Percentiles rank a stretch among this genome's conserved stretches.
Evolutionary conservation across 2,329 filamentous ascomycete species (phyloP).

Genomic region (Colletotrichum noveboracense): DNA sequence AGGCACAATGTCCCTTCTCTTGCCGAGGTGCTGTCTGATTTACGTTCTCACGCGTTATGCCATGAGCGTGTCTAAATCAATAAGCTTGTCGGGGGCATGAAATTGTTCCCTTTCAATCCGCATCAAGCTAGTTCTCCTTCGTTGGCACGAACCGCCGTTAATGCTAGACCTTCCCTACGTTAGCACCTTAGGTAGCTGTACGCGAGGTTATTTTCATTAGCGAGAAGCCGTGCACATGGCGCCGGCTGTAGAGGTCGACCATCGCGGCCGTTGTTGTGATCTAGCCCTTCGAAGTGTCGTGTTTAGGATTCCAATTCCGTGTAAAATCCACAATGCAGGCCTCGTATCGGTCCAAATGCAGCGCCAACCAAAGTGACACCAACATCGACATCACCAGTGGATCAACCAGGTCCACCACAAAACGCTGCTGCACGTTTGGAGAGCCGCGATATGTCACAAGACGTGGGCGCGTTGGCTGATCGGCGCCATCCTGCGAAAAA

Average conservation of each 20-base stretch:
- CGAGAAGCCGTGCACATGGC: not conserved
- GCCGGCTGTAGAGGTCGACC: not conserved
- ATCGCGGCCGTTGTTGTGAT: not conserved
- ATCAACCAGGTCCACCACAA: not conserved
- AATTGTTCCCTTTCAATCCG: not conserved
- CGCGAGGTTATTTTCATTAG: not conserved
- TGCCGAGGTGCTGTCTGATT: not conserved
- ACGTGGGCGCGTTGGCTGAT: not conserved
- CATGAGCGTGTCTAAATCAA: not conserved
- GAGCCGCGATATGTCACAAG: not conserved
- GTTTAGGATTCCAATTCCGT: not conserved
- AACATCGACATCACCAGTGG: not conserved
- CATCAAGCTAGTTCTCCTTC: not conserved
- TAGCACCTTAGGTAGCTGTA: not conserved
- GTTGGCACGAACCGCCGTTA: not conserved
- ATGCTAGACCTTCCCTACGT: not conserved
- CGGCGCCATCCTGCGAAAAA: not conserved
- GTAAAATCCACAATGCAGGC: not conserved
- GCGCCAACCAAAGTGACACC: not conserved
- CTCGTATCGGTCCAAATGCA: not conserved
- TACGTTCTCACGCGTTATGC: not conserved
- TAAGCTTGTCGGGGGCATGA: rapidly evolving
- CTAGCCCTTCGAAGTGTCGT: not conserved
- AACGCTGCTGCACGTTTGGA: not conserved
- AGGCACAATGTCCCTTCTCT: not conserved